Evolutionary conservation across 495 filamentous ascomycete species (phyloP).

Genomic region (Polyplosphaeria fusca): DNA sequence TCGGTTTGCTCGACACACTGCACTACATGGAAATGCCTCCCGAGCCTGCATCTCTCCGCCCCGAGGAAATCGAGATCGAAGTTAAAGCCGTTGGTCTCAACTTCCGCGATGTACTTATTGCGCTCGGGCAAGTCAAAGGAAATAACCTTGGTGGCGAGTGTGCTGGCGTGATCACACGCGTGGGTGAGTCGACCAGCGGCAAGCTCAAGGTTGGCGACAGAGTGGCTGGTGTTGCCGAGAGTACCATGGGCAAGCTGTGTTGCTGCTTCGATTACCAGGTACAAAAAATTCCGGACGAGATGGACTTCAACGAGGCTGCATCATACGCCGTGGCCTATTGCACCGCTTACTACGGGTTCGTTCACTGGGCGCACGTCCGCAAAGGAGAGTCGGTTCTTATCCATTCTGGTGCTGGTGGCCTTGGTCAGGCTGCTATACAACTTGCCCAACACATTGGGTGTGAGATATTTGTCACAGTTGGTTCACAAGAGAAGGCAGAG

Average conservation of each 20-base stretch:
- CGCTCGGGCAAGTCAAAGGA: slow-evolving; percentile 9
- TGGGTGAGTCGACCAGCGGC: background rate
- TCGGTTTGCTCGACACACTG: slow-evolving; percentile 3
- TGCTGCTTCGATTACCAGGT: background rate
- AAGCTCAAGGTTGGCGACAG: slow-evolving; percentile 38
- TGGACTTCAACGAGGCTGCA: slow-evolving; percentile 4
- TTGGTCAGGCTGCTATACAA: slow-evolving; percentile 17
- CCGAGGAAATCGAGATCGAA: slow-evolving; percentile 21
- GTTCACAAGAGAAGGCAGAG: background rate
- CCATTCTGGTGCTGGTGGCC: slow-evolving; percentile 10
- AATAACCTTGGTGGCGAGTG: slow-evolving; percentile 2
- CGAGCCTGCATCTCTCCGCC: background rate
- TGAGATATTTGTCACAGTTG: slow-evolving; percentile 18
- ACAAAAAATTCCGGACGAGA: slow-evolving; percentile 2
- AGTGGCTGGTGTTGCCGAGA: slow-evolving; percentile 35
- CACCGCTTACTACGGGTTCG: slow-evolving; percentile 1
- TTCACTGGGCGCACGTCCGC: background rate
- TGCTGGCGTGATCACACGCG: slow-evolving; percentile 8
- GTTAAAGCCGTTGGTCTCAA: slow-evolving; percentile 19
- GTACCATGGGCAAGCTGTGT: background rate
- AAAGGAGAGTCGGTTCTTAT: slow-evolving; percentile 30
- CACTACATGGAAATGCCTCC: slow-evolving; percentile 1
- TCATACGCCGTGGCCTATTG: background rate
- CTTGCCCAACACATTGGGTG: slow-evolving; percentile 1
- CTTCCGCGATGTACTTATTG: slow-evolving; percentile 15